Base-by-base conservation (phyloP, 257 asterid genomes). In the Jaltomata sinuosa region DNA sequence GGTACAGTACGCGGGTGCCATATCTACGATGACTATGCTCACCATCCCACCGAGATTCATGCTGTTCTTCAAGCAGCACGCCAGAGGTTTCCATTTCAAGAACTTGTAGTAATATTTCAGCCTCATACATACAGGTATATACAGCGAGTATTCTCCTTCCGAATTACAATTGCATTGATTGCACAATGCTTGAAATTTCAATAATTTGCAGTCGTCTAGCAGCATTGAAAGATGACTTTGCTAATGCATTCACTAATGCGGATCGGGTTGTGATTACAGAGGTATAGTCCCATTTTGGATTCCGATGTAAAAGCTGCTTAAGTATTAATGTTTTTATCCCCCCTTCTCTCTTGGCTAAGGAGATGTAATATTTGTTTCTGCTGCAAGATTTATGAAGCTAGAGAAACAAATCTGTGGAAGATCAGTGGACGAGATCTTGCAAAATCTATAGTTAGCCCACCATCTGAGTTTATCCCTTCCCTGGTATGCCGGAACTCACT, bases 1-100 rank as follows among this genome's bases (percentile, higher is more conserved):
- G 86, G 92, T 68, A 38, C 40, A 68, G 57, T 89, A 25, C 72
- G 68, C 6, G 84, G 86, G 45, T 87, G 83, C 80, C 86, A 88
- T 77, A 86, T 88, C 18, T 88, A 69, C 74, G 90, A 89, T n/a
- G 90, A 88, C 76, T 88, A 83, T 69, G 92, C 90, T 85, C 90
- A 88, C 47, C 90, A 89, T 86, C 92, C 92, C 29, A 74, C 84
- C 16, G 89, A 87, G 69, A 83, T 89, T 76, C 82, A 21, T n/a
- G 87, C 85, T 11, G 78, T 85, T 84, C 67, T 87, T 84, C 88
- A 88, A 86, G 88, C 92, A 57, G 86, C 89, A 80, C 82, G 85
- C 62, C 88, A 81, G 59, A 88, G 81, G 78, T 86, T 87, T 47
- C 90, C 92, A 52, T 69, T n/a, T 10, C 82, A 88, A 59, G 83